phyloP scores from a whole-genome alignment of 257 asterid genomes.

The Solanum appendiculatum region DNA sequence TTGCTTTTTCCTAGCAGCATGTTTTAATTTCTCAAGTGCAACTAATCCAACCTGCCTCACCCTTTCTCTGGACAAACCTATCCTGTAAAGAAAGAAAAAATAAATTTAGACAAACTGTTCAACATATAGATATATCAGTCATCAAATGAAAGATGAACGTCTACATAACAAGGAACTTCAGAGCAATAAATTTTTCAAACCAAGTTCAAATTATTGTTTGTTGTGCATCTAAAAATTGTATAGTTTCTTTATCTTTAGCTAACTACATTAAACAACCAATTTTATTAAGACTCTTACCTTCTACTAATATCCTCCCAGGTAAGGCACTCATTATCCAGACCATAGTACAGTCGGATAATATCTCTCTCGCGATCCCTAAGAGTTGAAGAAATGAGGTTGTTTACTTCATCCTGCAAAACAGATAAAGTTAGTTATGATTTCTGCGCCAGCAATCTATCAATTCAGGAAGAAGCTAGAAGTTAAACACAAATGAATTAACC shows the following conservation, averaged over 20 bases:
- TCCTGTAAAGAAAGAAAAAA: conserved; percentile 38
- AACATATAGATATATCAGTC: too few species aligned
- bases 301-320: conserved; percentile 98
- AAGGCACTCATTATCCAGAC: conserved; percentile 76
- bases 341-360: conserved; percentile 75
- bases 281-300: conserved; percentile 29
- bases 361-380: conserved; percentile 74
- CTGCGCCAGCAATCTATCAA: not conserved
- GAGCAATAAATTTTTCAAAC: not conserved
- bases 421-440: not conserved
- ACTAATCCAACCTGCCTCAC: conserved; percentile 96
- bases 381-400: conserved; percentile 49
- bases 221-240: not conserved
- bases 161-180: not conserved
- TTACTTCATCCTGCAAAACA: conserved; percentile 71
- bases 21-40: conserved; percentile 85
- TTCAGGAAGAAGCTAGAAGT: not conserved
- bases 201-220: not conserved
- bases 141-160: too few species aligned
- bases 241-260: not conserved
- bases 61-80: conserved; percentile 92
- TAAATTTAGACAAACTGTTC: not conserved
- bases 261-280: not conserved
- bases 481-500: not conserved
- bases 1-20: conserved; percentile 65